Conservation (phyloP, 805 yeast species). For the Wickerhamiella dianesei region DNA sequence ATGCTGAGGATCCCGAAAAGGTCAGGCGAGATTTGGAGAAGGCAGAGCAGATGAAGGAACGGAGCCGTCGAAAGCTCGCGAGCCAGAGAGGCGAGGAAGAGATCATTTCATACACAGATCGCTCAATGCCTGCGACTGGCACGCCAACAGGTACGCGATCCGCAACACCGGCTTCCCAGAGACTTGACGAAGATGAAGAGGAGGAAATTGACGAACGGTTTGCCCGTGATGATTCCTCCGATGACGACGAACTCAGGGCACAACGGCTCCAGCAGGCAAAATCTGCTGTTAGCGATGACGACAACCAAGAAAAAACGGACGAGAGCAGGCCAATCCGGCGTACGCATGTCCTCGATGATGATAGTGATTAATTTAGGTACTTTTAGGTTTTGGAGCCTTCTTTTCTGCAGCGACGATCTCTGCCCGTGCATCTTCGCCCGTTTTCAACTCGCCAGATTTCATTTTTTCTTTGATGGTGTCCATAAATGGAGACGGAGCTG, state of each 20-base stretch:
- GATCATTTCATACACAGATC: slow-evolving; percentile 12
- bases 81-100: slow-evolving; percentile 21
- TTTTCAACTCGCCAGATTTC: slow-evolving; percentile 41
- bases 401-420: slow-evolving; percentile 16
- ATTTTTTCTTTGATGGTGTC: slow-evolving; percentile 40
- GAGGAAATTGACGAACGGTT: slow-evolving; percentile 24
- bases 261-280: slow-evolving; percentile 3
- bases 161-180: background rate
- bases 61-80: slow-evolving; percentile 32
- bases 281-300: slow-evolving; percentile 8
- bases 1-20: slow-evolving; percentile 33
- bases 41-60: slow-evolving; percentile 27
- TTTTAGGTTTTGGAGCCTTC: slow-evolving; percentile 5
- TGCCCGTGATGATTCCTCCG: background rate
- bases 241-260: slow-evolving; percentile 19
- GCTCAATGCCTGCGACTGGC: background rate
- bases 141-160: background rate
- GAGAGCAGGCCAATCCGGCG: slow-evolving; percentile 2
- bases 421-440: slow-evolving; percentile 37
- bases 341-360: slow-evolving; percentile 15
- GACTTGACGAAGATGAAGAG: slow-evolving; percentile 28
- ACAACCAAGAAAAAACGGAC: slow-evolving; percentile 6
- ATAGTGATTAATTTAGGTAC: slow-evolving; percentile 10
- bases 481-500: slow-evolving; percentile 34
- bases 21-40: slow-evolving; percentile 31